Conservation (phyloP, 495 filamentous ascomycete species). For the Talaromyces liani region DNA sequence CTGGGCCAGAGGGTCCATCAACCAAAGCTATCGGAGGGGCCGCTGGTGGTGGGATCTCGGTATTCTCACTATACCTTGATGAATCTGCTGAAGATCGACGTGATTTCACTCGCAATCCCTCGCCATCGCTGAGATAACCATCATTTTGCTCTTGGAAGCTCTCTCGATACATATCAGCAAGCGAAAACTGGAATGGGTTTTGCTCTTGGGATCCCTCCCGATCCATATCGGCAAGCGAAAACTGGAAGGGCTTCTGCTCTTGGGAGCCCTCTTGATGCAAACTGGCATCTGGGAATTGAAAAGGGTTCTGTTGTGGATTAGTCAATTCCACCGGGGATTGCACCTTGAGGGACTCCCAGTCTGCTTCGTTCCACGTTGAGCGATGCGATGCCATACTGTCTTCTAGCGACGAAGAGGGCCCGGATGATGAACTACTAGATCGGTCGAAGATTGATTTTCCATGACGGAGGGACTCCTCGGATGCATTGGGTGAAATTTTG, state of each 20-base stretch:
- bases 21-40: constrained; percentile 13
- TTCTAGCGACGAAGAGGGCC: constrained; percentile 33
- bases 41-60: constrained; percentile 20
- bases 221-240: constrained; percentile 26
- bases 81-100: constrained; percentile 22
- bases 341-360: constrained; percentile 18
- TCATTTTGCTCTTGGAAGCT: constrained; percentile 25
- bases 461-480: constrained; percentile 37
- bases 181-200: constrained; percentile 29
- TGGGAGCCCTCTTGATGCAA: constrained; percentile 18
- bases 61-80: constrained; percentile 28
- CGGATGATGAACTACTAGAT: constrained; percentile 56
- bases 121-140: constrained; percentile 39
- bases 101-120: constrained; percentile 15
- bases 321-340: constrained; percentile 29
- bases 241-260: constrained; percentile 8
- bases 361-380: constrained; percentile 27
- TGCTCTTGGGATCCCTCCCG: constrained; percentile 9
- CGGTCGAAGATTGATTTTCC: constrained; percentile 67
- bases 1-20: constrained; percentile 4
- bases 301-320: constrained; percentile 10
- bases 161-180: constrained; percentile 29
- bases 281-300: constrained; percentile 18
- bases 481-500: constrained; percentile 41
- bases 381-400: constrained; percentile 24